phyloP scores from a whole-genome alignment of 495 filamentous ascomycete species.

The Penicillium daleae region DNA sequence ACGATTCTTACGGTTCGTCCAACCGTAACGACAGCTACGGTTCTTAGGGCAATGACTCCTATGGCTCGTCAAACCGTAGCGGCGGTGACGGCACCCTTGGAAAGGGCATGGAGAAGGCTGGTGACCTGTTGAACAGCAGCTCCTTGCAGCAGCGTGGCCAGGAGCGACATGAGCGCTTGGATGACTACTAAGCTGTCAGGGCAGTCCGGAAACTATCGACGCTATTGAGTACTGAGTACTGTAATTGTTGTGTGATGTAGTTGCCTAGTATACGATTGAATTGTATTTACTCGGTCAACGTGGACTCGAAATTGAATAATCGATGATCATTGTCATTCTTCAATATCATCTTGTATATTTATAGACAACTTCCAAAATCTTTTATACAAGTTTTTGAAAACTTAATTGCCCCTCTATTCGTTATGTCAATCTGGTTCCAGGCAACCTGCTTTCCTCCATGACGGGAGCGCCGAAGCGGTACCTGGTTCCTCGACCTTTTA shows the following conservation, averaged over 20 bases:
- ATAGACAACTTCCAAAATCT: too few relatives aligned
- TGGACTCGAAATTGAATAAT: background rate
- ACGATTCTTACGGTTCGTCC: slow-evolving; percentile 2
- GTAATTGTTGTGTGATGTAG: background rate
- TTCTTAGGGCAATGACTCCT: background rate
- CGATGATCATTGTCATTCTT: background rate
- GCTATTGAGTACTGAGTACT: background rate
- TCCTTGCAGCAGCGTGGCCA: slow-evolving; percentile 9
- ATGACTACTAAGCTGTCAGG: slow-evolving; percentile 8
- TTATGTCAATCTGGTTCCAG: background rate
- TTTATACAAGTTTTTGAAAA: too few relatives aligned
- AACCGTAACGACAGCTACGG: background rate
- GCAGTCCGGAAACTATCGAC: background rate
- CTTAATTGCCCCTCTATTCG: background rate
- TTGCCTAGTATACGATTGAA: background rate
- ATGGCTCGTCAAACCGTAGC: background rate
- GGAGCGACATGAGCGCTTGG: slow-evolving; percentile 1
- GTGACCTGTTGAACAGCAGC: background rate
- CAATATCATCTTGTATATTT: background rate
- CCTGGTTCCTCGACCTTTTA: background rate
- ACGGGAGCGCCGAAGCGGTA: background rate
- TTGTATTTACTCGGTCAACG: background rate
- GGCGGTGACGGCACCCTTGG: slow-evolving; percentile 13
- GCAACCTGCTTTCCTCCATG: background rate
- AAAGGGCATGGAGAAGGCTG: slow-evolving; percentile 13